Conservation (phyloP, 2,329 filamentous ascomycete genomes). For the Fusarium sp. region DNA sequence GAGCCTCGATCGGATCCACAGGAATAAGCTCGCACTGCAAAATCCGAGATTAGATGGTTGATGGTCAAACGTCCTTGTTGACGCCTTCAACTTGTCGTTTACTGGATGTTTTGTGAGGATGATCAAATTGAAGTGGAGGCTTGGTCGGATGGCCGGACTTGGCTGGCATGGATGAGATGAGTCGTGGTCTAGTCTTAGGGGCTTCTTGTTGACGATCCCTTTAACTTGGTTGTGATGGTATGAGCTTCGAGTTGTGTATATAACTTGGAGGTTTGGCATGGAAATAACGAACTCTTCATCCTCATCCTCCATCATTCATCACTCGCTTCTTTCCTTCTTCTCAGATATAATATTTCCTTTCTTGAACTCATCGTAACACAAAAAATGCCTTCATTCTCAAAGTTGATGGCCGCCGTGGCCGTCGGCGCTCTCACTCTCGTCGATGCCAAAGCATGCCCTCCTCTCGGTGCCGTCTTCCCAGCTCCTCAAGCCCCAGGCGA, state of each 20-base stretch:
- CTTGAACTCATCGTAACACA: neutral
- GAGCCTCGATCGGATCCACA: constrained; percentile 1
- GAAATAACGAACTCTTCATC: neutral
- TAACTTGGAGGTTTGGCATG: constrained; percentile 5
- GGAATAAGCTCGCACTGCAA: constrained; percentile 15
- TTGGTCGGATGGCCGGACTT: neutral
- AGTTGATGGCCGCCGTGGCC: constrained; percentile 28
- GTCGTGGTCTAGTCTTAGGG: neutral
- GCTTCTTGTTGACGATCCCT: neutral
- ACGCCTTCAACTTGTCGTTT: neutral
- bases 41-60: constrained; percentile 28
- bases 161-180: constrained; percentile 1
- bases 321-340: neutral
- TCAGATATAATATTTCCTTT: neutral
- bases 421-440: constrained; percentile 24
- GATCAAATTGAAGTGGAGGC: neutral
- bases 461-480: constrained; percentile 57
- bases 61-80: neutral
- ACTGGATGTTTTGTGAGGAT: neutral
- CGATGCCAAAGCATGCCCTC: constrained; percentile 54
- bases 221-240: neutral
- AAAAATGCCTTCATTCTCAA: constrained; percentile 34
- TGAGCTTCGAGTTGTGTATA: constrained; percentile 21
- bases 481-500: constrained; percentile 50
- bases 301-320: neutral